Conservation (phyloP, 1,284 basidiomycete genomes). For the Porogramme epimiltina region DNA sequence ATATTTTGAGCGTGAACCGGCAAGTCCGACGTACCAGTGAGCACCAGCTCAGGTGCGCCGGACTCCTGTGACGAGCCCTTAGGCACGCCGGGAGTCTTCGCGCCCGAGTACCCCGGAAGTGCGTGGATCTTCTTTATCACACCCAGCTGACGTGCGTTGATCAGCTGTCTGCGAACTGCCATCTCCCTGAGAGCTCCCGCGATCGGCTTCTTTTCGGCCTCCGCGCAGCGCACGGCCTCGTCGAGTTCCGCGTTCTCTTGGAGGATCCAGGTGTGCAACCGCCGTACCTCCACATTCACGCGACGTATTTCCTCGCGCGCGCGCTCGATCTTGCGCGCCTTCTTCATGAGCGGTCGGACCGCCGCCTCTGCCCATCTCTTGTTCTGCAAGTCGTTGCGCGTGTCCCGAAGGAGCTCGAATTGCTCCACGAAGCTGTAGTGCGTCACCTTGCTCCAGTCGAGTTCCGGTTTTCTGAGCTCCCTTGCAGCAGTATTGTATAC, state of each 20-base stretch:
- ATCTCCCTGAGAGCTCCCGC: no score
- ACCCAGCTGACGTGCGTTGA: no score
- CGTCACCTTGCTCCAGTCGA: slow-evolving; percentile 34
- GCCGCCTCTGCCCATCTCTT: slow-evolving; percentile 32
- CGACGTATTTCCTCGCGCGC: slow-evolving; percentile 36
- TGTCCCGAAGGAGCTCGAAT: slow-evolving; percentile 36
- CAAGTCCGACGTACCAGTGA: no score
- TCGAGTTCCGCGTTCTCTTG: slow-evolving; percentile 21
- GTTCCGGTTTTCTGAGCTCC: slow-evolving; percentile 24
- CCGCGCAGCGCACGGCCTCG: no score
- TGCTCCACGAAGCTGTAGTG: slow-evolving; percentile 36
- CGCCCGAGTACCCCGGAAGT: no score
- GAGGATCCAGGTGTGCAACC: slow-evolving; percentile 25
- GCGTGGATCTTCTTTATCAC: no score
- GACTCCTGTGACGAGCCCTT: no score
- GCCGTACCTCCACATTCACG: slow-evolving; percentile 32
- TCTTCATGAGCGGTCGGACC: slow-evolving; percentile 29
- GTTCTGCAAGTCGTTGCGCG: slow-evolving; percentile 28
- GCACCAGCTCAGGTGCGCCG: no score
- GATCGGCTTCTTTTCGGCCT: no score
- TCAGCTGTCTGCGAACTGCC: no score
- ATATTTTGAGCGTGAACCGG: no score
- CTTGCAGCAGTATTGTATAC: slow-evolving; percentile 31
- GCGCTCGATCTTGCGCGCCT: slow-evolving; percentile 29
- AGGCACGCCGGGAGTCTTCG: no score